Conservation (phyloP, 2,329 filamentous ascomycete genomes). For the Drechslerella dactyloides region DNA sequence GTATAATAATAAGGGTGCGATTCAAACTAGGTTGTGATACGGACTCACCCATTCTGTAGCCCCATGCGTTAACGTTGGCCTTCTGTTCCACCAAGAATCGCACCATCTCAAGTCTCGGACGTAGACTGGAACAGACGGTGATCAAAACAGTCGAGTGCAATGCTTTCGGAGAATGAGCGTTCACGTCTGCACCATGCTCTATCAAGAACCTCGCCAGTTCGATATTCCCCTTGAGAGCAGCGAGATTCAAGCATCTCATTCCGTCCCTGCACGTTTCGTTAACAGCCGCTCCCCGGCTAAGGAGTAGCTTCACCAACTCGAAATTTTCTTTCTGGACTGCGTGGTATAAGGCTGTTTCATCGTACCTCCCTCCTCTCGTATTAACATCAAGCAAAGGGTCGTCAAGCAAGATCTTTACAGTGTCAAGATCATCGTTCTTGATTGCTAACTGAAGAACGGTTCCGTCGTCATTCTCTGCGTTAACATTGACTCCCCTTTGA, state of each 20-base stretch:
- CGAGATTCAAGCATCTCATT: not conserved
- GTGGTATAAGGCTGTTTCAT: constrained; percentile 6
- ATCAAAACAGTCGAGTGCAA: not conserved
- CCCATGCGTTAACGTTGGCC: constrained; percentile 13
- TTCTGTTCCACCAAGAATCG: constrained; percentile 15
- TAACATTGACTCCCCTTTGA: constrained; percentile 10
- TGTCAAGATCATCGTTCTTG: constrained; percentile 7
- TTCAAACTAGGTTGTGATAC: not conserved
- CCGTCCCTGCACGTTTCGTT: constrained; percentile 16
- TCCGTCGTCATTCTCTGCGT: constrained; percentile 9
- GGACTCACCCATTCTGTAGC: not conserved
- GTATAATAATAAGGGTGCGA: no score
- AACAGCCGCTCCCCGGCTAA: constrained; percentile 11
- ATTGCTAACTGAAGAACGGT: constrained; percentile 20
- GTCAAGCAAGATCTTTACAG: constrained; percentile 7
- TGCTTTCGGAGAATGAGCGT: not conserved
- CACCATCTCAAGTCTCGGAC: no score
- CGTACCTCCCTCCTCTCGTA: constrained; percentile 11
- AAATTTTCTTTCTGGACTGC: not conserved
- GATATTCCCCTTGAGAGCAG: constrained; percentile 1
- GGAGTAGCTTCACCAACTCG: constrained; percentile 12
- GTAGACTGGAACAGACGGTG: not conserved
- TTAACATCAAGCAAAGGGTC: constrained; percentile 25
- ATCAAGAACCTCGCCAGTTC: constrained; percentile 10
- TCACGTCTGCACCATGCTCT: constrained; percentile 16